Percentiles rank a stretch among this genome's conserved stretches.
These are phyloP conservation scores for Hypoxylon sp. DNA, from an alignment of 2,329 filamentous ascomycete genomes.

Conservation along the genomic window DNA sequence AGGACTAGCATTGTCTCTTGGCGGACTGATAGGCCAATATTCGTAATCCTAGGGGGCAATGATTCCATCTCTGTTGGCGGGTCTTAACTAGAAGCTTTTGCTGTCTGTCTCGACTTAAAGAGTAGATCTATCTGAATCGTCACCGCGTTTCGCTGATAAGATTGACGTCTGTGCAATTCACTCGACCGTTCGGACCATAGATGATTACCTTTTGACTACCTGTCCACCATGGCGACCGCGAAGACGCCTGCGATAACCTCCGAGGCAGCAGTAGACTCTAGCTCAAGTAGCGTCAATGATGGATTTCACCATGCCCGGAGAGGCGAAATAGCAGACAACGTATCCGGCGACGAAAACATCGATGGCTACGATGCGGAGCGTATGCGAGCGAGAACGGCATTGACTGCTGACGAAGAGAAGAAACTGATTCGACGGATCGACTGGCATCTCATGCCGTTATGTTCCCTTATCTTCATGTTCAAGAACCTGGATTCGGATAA, in stretches of 20 bases:
- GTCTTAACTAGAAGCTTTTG: conserved; percentile 2
- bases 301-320: conserved; percentile 44
- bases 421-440: conserved; percentile 61
- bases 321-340: conserved; percentile 45
- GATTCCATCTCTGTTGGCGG: conserved; percentile 32
- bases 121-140: neutral
- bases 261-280: conserved; percentile 30
- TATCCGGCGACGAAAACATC: conserved; percentile 39
- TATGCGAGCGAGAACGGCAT: conserved; percentile 49
- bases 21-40: conserved; percentile 25
- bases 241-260: conserved; percentile 34
- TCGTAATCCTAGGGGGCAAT: conserved; percentile 46
- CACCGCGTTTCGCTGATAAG: neutral
- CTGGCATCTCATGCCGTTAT: conserved; percentile 60
- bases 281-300: conserved; percentile 42
- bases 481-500: conserved; percentile 60
- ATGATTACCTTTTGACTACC: neutral
- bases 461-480: conserved; percentile 59
- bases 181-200: neutral
- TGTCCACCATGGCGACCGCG: conserved; percentile 14
- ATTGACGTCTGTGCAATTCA: neutral
- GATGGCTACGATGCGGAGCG: conserved; percentile 54
- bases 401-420: conserved; percentile 61
- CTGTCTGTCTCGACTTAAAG: conserved; percentile 20
- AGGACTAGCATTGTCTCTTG: conserved; percentile 22